phyloP scores from a whole-genome alignment of 2,329 filamentous ascomycete genomes.

The Colletotrichum lupini region DNA sequence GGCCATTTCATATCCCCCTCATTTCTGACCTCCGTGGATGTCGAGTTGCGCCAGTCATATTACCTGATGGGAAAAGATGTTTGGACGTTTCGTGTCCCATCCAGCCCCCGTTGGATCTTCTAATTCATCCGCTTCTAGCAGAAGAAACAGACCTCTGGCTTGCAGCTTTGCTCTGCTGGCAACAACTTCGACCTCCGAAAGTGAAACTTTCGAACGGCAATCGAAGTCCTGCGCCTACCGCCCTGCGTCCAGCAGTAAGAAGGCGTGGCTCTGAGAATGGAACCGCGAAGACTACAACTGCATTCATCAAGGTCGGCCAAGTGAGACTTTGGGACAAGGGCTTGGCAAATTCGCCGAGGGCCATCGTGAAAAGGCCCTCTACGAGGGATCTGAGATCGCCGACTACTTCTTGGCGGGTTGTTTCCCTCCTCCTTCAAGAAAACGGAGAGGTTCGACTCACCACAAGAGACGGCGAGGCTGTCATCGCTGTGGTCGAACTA shows the following conservation, averaged over 20 bases:
- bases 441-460: constrained; percentile 94
- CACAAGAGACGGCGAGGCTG: constrained; percentile 83
- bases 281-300: constrained; percentile 55
- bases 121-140: constrained; percentile 71
- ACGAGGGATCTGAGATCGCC: constrained; percentile 65
- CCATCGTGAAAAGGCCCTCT: constrained; percentile 67
- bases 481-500: constrained; percentile 86
- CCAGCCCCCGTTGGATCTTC: constrained; percentile 67
- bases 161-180: constrained; percentile 84
- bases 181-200: constrained; percentile 74
- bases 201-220: constrained; percentile 63
- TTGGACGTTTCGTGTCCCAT: constrained; percentile 60
- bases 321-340: constrained; percentile 92
- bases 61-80: constrained; percentile 57
- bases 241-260: constrained; percentile 43
- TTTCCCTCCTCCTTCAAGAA: constrained; percentile 93
- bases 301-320: constrained; percentile 94
- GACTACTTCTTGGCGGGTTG: constrained; percentile 80
- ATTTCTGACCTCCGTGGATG: constrained; percentile 82
- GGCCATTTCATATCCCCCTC: constrained; percentile 72
- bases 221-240: constrained; percentile 49
- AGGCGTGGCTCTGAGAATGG: constrained; percentile 34
- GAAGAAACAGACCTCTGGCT: constrained; percentile 84
- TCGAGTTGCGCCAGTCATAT: constrained; percentile 69
- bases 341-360: constrained; percentile 62